Evolutionary conservation across 495 filamentous ascomycete species (phyloP).

Genomic region (Penicillium alfredii): DNA sequence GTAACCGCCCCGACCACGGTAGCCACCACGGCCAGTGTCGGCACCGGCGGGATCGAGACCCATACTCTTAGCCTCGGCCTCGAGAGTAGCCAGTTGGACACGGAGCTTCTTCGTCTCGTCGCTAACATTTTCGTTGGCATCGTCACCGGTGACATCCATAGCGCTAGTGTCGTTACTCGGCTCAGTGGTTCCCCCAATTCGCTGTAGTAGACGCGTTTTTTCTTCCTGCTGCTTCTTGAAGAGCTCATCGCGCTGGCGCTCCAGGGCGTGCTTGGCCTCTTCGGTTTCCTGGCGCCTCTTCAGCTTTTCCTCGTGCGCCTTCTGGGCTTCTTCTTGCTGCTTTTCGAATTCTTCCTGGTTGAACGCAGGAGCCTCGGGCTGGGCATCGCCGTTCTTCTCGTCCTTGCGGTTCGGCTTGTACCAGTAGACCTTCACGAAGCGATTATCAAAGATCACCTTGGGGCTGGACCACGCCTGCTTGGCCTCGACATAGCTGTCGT

Average conservation of each 20-base stretch:
- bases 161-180: slow-evolving; percentile 18
- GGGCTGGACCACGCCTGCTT: slow-evolving; percentile 82
- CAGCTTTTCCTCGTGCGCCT: slow-evolving; percentile 63
- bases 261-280: slow-evolving; percentile 62
- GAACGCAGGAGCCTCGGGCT: slow-evolving; percentile 41
- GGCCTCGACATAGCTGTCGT: slow-evolving; percentile 63
- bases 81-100: slow-evolving; percentile 73
- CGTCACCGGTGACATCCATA: slow-evolving; percentile 9
- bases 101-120: slow-evolving; percentile 61
- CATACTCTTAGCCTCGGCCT: slow-evolving; percentile 76
- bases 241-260: slow-evolving; percentile 70
- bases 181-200: slow-evolving; percentile 45
- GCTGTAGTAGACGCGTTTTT: slow-evolving; percentile 61
- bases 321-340: slow-evolving; percentile 76
- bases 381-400: slow-evolving; percentile 29
- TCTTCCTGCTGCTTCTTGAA: slow-evolving; percentile 71
- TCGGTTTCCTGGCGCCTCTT: slow-evolving; percentile 70
- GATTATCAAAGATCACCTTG: slow-evolving; percentile 92
- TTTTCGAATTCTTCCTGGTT: slow-evolving; percentile 72
- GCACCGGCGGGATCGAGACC: slow-evolving; percentile 59
- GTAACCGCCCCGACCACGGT: slow-evolving; percentile 35
- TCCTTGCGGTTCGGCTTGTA: slow-evolving; percentile 56
- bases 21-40: slow-evolving; percentile 35
- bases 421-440: slow-evolving; percentile 98
- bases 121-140: slow-evolving; percentile 44